Evolutionary conservation across 108 stramenopile genomes (phyloP).

Genomic region (Tribonema minus): DNA sequence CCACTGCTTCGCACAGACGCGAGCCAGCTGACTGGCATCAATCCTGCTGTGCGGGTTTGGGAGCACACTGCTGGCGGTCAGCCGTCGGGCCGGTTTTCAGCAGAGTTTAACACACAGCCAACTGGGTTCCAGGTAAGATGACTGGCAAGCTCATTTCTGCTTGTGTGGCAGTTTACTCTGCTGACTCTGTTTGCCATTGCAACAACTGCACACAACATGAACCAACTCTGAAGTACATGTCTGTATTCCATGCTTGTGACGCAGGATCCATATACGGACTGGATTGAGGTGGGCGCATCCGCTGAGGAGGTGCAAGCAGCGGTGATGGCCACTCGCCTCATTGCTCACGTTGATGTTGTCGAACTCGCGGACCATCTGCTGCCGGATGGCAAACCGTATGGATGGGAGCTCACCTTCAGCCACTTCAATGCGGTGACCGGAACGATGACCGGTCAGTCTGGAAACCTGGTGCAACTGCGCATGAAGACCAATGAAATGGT

Average conservation of each 20-base stretch:
- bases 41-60: too few relatives aligned
- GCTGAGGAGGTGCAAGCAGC: conserved; percentile 13
- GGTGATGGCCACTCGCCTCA: background rate
- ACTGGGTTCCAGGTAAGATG: too few relatives aligned
- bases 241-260: conserved; percentile 10
- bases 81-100: too few relatives aligned
- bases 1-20: too few relatives aligned
- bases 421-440: conserved; percentile 1
- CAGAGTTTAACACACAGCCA: too few relatives aligned
- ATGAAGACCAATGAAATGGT: background rate
- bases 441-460: conserved; percentile 13
- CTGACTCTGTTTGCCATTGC: background rate
- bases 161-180: too few relatives aligned
- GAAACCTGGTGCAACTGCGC: background rate
- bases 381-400: conserved; percentile 11
- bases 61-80: too few relatives aligned
- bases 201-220: background rate
- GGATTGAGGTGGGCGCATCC: conserved; percentile 1
- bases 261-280: conserved; percentile 7
- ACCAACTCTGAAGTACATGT: background rate
- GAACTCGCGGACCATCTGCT: conserved; percentile 9
- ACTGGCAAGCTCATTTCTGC: too few relatives aligned
- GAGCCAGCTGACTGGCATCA: too few relatives aligned
- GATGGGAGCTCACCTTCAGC: conserved; percentile 21
- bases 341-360: conserved; percentile 6